Conservation (phyloP, 2,329 filamentous ascomycete species). For the Didymella pomorum region DNA sequence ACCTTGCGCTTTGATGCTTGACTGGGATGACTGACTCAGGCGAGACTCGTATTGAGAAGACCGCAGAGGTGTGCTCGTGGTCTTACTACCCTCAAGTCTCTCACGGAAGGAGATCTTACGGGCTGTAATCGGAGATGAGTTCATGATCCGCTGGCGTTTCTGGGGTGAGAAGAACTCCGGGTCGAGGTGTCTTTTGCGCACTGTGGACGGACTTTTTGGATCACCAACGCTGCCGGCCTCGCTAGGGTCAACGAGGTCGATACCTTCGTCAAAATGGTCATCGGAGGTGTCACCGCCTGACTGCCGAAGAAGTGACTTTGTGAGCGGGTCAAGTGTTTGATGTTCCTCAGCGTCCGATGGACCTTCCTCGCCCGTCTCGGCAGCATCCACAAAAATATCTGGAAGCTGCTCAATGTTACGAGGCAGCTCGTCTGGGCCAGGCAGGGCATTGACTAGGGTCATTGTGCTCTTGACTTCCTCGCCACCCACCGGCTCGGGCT, state of each 20-base stretch:
- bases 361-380: constrained; percentile 35
- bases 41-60: constrained; percentile 18
- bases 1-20: constrained; percentile 50
- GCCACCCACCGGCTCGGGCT: not conserved
- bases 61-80: constrained; percentile 6
- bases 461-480: constrained; percentile 14
- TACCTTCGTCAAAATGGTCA: constrained; percentile 31
- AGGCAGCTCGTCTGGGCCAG: constrained; percentile 1
- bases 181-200: constrained; percentile 34
- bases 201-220: constrained; percentile 11
- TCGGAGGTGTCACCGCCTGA: constrained; percentile 15
- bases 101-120: constrained; percentile 27
- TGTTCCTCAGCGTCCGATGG: constrained; percentile 34
- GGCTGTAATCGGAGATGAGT: constrained; percentile 14
- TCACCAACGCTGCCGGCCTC: constrained; percentile 21
- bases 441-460: constrained; percentile 12
- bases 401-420: constrained; percentile 9
- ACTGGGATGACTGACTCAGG: constrained; percentile 50
- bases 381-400: constrained; percentile 19
- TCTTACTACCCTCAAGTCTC: not conserved
- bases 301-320: constrained; percentile 32
- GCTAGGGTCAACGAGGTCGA: constrained; percentile 28
- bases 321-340: constrained; percentile 42
- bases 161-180: constrained; percentile 15
- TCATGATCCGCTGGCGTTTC: constrained; percentile 29